A percentile compares a stretch with the other conserved stretches of the same genome.
Evolutionary conservation across 2,329 filamentous ascomycete genomes (phyloP).

Genomic region (Tolypocladium guangdongense): DNA sequence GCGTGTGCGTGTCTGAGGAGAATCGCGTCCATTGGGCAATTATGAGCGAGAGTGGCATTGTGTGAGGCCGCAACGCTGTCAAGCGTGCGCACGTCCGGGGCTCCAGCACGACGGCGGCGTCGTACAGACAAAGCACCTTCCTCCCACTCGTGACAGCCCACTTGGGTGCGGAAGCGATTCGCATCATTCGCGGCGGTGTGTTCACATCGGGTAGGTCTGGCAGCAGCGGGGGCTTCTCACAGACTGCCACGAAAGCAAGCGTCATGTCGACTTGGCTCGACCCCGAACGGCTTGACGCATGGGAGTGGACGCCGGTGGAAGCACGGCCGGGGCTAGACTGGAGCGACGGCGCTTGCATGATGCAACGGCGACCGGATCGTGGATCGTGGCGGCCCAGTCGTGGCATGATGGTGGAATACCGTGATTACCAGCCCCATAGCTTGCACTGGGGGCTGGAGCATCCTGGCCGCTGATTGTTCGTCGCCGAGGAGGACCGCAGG

Average conservation of each 20-base stretch:
- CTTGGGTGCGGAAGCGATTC: background rate
- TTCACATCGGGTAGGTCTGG: background rate
- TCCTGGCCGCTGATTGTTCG: background rate
- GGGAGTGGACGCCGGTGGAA: slow-evolving; percentile 7
- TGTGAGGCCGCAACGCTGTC: background rate
- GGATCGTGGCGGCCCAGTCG: background rate
- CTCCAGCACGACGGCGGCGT: background rate
- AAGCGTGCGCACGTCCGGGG: background rate
- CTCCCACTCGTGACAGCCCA: background rate
- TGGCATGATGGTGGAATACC: background rate
- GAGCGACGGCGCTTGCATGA: slow-evolving; percentile 17
- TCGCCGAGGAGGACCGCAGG: too few species aligned
- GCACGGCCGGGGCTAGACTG: slow-evolving; percentile 1
- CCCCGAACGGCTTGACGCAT: slow-evolving; percentile 13
- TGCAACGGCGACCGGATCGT: background rate
- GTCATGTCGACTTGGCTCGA: slow-evolving; percentile 16
- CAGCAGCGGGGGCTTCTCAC: slow-evolving; percentile 8
- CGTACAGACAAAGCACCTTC: background rate
- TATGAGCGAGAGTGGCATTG: background rate
- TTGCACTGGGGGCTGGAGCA: background rate
- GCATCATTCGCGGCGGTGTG: background rate
- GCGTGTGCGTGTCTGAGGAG: background rate
- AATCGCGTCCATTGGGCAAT: background rate
- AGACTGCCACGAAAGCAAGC: slow-evolving; percentile 28
- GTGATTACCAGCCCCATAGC: background rate